Evolutionary conservation across 1,284 basidiomycete genomes (phyloP), one percentile per base, ranked within the genome.

Genomic region (Pseudozyma sp.): DNA sequence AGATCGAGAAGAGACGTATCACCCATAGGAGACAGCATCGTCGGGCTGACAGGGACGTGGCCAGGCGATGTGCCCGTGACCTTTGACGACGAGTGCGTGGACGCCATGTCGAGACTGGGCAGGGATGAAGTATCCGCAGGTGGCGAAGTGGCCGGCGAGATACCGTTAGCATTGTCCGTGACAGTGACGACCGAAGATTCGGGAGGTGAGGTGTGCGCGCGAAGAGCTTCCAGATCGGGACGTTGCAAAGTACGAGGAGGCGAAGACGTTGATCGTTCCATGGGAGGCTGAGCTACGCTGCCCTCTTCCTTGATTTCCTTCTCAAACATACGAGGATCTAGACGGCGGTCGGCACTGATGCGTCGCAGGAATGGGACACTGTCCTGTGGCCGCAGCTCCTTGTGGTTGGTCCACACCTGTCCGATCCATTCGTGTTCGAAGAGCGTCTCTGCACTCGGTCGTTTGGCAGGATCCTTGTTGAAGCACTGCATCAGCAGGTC

Each of bases 371-470:
- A 97, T 5, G 95, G 95, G 40, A 97, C 92, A 77, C 93, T 95
- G 81, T 97, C 95, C 84, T 97, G 93, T 40, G 92, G 92, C 19
- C 74, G 70, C 56, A 79, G 57, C 54, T 77, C 77, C 87, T 93
- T 91, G 80, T 91, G 88, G 25, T 89, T 88, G 35, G 89, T 90
- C 89, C 92, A 93, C 65, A 91, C 91, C 77, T 89, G 89, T 85
- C 91, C 91, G 50, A 97, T 87, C 95, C 95, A 97, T 8, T 90
- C 89, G 85, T 97, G 95, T 81, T 95, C 92, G 83, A 92, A 95
- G 3, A 97, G 89, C 58, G 88, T 85, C 62, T 92, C 92, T 0
- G 95, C 95, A 67, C 89, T 90, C 0, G 95, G 95, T 12, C 95
- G 89, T 75, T 88, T 87, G 12, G 86, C 81, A 6, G 95, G 93